Percentiles rank a stretch among this genome's conserved stretches.
These are phyloP conservation scores for Podila horticola DNA, from an alignment of 192 early-diverging fungal species.

Conservation along the genomic window DNA sequence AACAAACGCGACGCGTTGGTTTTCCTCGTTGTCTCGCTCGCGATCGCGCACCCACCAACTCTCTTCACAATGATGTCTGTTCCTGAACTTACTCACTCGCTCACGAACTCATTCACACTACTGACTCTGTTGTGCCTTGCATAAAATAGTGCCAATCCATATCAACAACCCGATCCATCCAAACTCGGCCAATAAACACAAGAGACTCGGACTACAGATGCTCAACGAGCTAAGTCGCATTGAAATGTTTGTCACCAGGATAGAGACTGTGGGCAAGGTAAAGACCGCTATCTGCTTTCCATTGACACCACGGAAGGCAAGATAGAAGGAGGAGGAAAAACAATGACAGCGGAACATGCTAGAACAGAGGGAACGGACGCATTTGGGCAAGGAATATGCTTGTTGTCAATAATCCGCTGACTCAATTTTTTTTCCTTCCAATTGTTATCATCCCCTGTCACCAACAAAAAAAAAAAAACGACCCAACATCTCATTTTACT, in stretches of 20 bases:
- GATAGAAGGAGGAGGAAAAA: no score
- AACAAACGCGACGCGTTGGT: no score
- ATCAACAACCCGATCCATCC: slow-evolving; percentile 54
- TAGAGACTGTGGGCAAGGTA: slow-evolving; percentile 50
- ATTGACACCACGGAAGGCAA: background rate
- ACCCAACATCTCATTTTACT: background rate
- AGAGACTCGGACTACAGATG: slow-evolving; percentile 54
- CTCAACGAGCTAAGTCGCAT: slow-evolving; percentile 52
- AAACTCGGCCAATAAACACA: slow-evolving; percentile 52
- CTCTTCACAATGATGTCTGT: no score
- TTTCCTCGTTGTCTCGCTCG: no score
- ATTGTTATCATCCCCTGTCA: background rate
- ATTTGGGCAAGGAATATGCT: no score
- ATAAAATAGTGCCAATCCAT: slow-evolving; percentile 48
- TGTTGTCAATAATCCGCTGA: no score
- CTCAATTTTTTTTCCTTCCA: no score
- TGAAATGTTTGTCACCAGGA: slow-evolving; percentile 55
- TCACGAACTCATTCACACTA: background rate
- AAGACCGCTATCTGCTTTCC: background rate
- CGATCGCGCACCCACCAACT: no score
- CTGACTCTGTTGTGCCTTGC: background rate
- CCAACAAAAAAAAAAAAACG: background rate
- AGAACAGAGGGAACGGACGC: no score
- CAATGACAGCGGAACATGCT: no score
- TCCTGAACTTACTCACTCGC: no score